Conservation (phyloP, 2,329 filamentous ascomycete genomes). For the Phyllosticta ampelicida region DNA sequence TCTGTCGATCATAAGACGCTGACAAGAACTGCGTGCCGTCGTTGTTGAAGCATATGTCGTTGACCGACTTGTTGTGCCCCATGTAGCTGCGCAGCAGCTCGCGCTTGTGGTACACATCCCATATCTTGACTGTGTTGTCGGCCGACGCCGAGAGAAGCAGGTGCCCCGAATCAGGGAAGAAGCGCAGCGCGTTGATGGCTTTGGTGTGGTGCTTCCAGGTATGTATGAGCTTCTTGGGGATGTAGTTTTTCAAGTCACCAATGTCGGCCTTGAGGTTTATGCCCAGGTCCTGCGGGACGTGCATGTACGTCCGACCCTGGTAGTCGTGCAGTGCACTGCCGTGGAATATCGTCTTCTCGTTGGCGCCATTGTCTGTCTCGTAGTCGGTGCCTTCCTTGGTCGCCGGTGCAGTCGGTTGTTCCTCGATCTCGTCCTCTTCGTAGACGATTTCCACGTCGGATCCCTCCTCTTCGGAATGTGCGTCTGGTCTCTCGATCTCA, state of each 20-base stretch:
- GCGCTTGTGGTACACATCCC: constrained; percentile 83
- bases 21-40: constrained; percentile 79
- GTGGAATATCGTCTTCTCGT: constrained; percentile 79
- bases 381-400: constrained; percentile 48
- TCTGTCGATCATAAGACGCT: constrained; percentile 85
- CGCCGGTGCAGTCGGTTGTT: constrained; percentile 49
- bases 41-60: constrained; percentile 78
- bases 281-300: constrained; percentile 59
- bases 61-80: constrained; percentile 81
- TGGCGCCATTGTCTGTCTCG: constrained; percentile 32
- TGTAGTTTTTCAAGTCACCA: constrained; percentile 76
- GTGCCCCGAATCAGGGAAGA: constrained; percentile 83
- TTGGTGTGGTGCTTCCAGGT: constrained; percentile 75
- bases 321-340: constrained; percentile 80
- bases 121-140: constrained; percentile 84
- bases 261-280: constrained; percentile 59
- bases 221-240: constrained; percentile 88
- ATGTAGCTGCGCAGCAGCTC: constrained; percentile 85
- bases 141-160: constrained; percentile 81
- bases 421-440: constrained; percentile 60
- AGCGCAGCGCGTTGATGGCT: constrained; percentile 76
- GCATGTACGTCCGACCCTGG: constrained; percentile 94
- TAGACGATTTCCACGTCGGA: constrained; percentile 65
- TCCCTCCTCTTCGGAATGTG: constrained; percentile 52
- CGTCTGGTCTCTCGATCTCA: constrained; percentile 57